Evolutionary conservation across 139 green algal genomes (phyloP).

Genomic region (Eudorina sp.): DNA sequence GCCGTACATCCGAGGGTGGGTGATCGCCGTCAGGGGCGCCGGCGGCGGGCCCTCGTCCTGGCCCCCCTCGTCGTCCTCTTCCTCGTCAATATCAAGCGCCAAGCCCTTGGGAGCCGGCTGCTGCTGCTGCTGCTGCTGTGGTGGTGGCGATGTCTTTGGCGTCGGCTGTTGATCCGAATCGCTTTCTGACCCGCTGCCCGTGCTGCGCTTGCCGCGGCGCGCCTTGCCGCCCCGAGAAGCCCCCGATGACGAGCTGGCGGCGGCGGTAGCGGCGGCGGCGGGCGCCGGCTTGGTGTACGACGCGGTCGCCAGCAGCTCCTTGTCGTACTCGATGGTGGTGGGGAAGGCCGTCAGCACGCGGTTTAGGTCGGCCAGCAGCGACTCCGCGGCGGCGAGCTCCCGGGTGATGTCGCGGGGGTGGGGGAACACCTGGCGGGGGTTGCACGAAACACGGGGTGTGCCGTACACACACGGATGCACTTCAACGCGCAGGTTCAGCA

Average conservation of each 20-base stretch:
- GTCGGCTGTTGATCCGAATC: no score
- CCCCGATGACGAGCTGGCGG: neutral
- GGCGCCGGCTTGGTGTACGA: no score
- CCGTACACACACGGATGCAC: no score
- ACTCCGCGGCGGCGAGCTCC: conserved; percentile 5
- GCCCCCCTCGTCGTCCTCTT: no score
- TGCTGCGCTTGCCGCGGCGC: neutral
- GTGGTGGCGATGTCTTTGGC: no score
- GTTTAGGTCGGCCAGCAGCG: neutral
- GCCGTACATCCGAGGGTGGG: neutral
- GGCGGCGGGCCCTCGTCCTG: neutral
- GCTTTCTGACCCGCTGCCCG: conserved; percentile 2
- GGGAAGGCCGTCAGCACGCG: neutral
- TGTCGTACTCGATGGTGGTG: conserved; percentile 30
- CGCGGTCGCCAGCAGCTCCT: conserved; percentile 9
- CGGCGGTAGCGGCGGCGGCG: neutral
- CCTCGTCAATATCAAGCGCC: no score
- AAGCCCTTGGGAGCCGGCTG: no score
- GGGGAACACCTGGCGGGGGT: conserved; percentile 2
- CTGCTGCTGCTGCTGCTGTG: neutral
- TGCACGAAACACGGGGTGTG: no score
- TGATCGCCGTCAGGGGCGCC: neutral
- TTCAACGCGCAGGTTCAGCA: no score
- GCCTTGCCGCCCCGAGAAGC: neutral
- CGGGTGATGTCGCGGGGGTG: neutral